Conservation (phyloP, 2,329 filamentous ascomycete genomes). For the Alternaria sp. region DNA sequence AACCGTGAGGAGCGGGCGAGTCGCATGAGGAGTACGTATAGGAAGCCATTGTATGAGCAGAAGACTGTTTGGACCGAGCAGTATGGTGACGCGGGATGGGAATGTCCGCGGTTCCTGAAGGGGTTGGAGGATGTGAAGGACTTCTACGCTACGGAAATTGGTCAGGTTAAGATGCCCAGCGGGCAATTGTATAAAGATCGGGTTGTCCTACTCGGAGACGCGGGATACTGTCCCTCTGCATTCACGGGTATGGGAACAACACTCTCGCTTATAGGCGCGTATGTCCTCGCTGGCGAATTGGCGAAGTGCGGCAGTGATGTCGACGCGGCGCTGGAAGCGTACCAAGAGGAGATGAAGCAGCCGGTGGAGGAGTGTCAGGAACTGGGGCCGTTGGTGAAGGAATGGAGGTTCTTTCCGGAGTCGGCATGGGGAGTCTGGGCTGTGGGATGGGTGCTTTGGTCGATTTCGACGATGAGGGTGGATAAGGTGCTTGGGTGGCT, state of each 20-base stretch:
- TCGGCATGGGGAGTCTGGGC: not conserved
- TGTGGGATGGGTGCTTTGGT: not conserved
- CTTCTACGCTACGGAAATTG: constrained; percentile 56
- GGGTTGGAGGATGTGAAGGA: constrained; percentile 49
- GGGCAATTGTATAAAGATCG: constrained; percentile 52
- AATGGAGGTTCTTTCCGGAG: not conserved
- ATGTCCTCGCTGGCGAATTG: constrained; percentile 48
- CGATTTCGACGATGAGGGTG: not conserved
- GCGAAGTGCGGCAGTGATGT: constrained; percentile 16
- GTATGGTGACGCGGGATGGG: constrained; percentile 54
- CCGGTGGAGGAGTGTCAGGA: constrained; percentile 29
- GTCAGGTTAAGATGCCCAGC: constrained; percentile 52
- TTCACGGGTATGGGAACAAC: constrained; percentile 36
- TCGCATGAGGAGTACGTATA: constrained; percentile 15
- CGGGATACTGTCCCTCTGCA: constrained; percentile 44
- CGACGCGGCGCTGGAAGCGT: constrained; percentile 25
- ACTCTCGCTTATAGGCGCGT: constrained; percentile 47
- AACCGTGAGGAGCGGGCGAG: not conserved
- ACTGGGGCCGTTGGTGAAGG: not conserved
- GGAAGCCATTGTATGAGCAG: constrained; percentile 51
- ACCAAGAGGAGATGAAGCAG: constrained; percentile 24
- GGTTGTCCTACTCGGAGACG: constrained; percentile 61
- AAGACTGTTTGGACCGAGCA: constrained; percentile 35
- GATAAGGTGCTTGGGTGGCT: not conserved
- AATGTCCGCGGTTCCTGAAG: constrained; percentile 51